Evolutionary conservation across 2,329 filamentous ascomycete genomes (phyloP).

Genomic region (Fusarium pseudonygamai): DNA sequence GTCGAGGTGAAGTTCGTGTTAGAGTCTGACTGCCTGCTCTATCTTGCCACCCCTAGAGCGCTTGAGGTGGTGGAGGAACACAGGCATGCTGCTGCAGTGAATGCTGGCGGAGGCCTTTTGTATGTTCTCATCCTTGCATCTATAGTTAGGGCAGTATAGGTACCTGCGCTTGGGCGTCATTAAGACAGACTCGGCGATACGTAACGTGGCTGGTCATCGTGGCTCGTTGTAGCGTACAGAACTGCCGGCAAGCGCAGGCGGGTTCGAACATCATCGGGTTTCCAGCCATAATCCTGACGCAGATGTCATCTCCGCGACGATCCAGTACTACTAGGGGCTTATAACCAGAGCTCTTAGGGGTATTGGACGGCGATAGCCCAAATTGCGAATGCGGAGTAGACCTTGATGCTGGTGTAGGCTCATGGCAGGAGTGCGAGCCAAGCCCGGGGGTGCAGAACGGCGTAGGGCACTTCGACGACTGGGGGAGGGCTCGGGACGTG

Average conservation of each 20-base stretch:
- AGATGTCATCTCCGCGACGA: too few relatives aligned
- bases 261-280: neutral
- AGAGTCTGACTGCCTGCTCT: neutral
- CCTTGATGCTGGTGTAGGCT: neutral
- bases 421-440: neutral
- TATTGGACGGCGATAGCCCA: neutral
- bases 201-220: too few relatives aligned
- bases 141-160: too few relatives aligned
- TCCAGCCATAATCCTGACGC: neutral
- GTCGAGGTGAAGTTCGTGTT: neutral
- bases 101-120: too few relatives aligned
- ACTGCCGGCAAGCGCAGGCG: neutral
- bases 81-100: too few relatives aligned
- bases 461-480: neutral
- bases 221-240: neutral
- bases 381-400: neutral
- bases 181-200: neutral
- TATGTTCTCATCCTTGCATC: too few relatives aligned
- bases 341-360: neutral
- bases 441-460: neutral
- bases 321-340: too few relatives aligned
- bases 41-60: too few relatives aligned
- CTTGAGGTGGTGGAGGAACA: too few relatives aligned
- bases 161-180: too few relatives aligned
- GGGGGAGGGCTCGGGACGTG: neutral